Evolutionary conservation across 1,139 yeast genomes (phyloP), one percentile per base, ranked within the genome.

Genomic region (Candida gigantensis): DNA sequence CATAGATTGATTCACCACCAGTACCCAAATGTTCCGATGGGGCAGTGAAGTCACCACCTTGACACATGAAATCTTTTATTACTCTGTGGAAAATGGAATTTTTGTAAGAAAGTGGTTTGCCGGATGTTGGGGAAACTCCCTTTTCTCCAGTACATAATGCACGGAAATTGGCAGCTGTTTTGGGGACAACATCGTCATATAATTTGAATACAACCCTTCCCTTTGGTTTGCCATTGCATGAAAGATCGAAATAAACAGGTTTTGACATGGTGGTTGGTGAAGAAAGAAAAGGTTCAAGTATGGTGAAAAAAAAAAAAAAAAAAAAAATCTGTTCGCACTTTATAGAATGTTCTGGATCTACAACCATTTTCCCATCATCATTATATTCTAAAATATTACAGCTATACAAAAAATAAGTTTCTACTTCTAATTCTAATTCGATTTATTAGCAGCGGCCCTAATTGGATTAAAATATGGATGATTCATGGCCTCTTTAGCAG

Each of bases 31-130:
- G 30, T 11, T 27, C 30, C 49, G 84, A 70, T 16, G 84, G 87
- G 46, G 79, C 81, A 30, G 97, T 89, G 68, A 90, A 90, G 57
- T 92, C 98, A 53, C 98, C 98, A 59, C 97, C 97, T 66, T 89
- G 97, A 52, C 86, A 76, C 97, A 90, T 90, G 58, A 89, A 89
- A 35, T 78, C 79, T 58, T 85, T 84, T 59, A 94, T 94, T 23
- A 94, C 94, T 49, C 99, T 77, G 65, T 94, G 98, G 73, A 94
- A 90, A 10, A 74, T 69, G 6, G 94, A 82, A 26, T 86, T 86
- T 60, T 89, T 85, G 72, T 80, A 92, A 41, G 71, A 67, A 44
- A 86, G 69, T 6, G 87, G 87, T 45, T 77, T 72, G 8, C 89
- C 90, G 1, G 74, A 62, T 33, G 60, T 53, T 24, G 62, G 55